These are phyloP conservation scores for Pachysolen tannophilus DNA, from an alignment of 805 yeast species.

Conservation along the genomic window DNA sequence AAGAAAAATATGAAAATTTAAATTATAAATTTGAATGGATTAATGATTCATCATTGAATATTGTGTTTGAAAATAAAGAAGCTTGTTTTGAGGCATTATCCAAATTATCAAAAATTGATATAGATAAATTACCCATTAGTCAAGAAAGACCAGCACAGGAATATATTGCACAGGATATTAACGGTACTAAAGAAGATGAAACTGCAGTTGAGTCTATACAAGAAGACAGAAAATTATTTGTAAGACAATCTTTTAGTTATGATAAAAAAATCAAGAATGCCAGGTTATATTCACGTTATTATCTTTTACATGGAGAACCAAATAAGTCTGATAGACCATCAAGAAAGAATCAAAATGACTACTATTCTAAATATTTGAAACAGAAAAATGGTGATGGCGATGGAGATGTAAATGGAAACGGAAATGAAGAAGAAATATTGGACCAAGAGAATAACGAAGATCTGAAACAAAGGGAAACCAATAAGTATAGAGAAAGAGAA, in stretches of 20 bases:
- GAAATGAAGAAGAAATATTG: slow-evolving; percentile 6
- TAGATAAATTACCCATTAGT: slow-evolving; percentile 14
- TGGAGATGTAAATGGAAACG: not conserved
- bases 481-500: slow-evolving; percentile 6
- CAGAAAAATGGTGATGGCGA: slow-evolving; percentile 1
- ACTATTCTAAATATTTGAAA: slow-evolving; percentile 9
- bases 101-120: slow-evolving; percentile 2
- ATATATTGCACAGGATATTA: too few relatives aligned
- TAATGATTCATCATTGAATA: slow-evolving; percentile 49
- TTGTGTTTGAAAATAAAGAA: slow-evolving; percentile 37
- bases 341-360: slow-evolving; percentile 9
- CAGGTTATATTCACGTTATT: slow-evolving; percentile 51
- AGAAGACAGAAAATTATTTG: too few relatives aligned
- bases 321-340: slow-evolving; percentile 26
- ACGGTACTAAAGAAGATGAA: slow-evolving; percentile 22
- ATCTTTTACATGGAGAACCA: slow-evolving; percentile 67
- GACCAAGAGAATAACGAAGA: slow-evolving; percentile 1
- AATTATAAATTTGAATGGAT: slow-evolving; percentile 53
- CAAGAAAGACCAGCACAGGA: slow-evolving; percentile 34
- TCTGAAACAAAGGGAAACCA: not conserved
- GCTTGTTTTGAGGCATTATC: slow-evolving; percentile 15
- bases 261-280: slow-evolving; percentile 56
- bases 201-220: slow-evolving; percentile 23
- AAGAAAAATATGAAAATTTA: slow-evolving; percentile 19
- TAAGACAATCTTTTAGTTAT: slow-evolving; percentile 42